phyloP scores from a whole-genome alignment of 139 green algal species.

The Chlamydomonas sp. region DNA sequence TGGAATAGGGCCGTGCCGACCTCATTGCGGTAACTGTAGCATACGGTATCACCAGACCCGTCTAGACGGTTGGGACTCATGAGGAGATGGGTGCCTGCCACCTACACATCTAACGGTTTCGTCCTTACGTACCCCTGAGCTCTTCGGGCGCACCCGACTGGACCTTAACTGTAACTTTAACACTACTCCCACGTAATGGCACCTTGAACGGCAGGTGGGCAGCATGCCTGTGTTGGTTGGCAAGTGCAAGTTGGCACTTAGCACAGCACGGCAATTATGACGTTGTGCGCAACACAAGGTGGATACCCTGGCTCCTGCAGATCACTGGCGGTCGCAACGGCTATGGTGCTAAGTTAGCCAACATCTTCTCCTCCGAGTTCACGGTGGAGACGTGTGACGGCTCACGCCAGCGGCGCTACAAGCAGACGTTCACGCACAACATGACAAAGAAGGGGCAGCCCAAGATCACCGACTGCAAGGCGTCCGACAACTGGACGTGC shows the following conservation, averaged over 20 bases:
- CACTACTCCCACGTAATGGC: too few relatives aligned
- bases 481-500: slow-evolving; percentile 96
- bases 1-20: not conserved
- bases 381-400: slow-evolving; percentile 96
- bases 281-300: too few relatives aligned
- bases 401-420: slow-evolving; percentile 83
- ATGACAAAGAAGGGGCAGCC: slow-evolving; percentile 70
- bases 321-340: slow-evolving; percentile 98
- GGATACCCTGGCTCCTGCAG: slow-evolving; percentile 50
- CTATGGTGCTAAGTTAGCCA: slow-evolving; percentile 98
- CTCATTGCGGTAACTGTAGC: not conserved
- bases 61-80: too few relatives aligned
- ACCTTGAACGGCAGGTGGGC: too few relatives aligned
- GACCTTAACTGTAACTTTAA: too few relatives aligned
- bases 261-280: too few relatives aligned
- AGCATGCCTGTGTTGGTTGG: too few relatives aligned
- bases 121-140: too few relatives aligned
- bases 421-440: slow-evolving; percentile 87
- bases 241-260: too few relatives aligned
- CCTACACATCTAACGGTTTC: too few relatives aligned
- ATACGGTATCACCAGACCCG: not conserved
- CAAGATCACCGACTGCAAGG: slow-evolving; percentile 72
- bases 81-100: too few relatives aligned
- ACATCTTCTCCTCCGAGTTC: slow-evolving; percentile 99
- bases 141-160: too few relatives aligned